Evolutionary conservation across 208 protist genomes (phyloP).

Genomic region (Acanthamoeba castellanii): DNA sequence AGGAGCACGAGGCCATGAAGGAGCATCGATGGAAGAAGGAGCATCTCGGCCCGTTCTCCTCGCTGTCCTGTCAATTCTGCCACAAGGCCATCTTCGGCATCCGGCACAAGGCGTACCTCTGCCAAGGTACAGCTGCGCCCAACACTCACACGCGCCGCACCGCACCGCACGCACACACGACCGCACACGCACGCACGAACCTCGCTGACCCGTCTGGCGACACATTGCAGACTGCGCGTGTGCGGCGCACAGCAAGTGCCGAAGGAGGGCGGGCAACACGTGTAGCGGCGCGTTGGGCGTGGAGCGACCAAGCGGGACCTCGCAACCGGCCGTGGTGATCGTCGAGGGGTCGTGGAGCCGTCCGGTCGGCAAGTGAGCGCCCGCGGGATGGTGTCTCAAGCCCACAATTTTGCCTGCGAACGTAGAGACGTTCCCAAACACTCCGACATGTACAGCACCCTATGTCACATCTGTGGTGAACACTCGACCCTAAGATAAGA

Average conservation of each 20-base stretch:
- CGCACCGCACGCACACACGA: background rate
- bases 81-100: conserved; percentile 22
- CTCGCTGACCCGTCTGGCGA: background rate
- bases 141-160: background rate
- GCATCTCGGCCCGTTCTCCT: background rate
- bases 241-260: background rate
- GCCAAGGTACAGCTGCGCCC: background rate
- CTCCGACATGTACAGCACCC: too few relatives aligned
- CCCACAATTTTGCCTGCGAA: too few relatives aligned
- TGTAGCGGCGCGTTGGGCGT: background rate
- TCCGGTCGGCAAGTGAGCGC: background rate
- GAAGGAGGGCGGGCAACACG: background rate
- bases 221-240: background rate
- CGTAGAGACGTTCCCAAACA: too few relatives aligned
- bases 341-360: background rate
- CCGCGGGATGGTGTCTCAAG: too few relatives aligned
- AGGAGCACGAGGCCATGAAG: background rate
- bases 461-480: too few relatives aligned
- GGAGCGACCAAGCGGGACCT: background rate
- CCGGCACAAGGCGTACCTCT: background rate
- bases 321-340: background rate
- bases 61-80: background rate
- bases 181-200: background rate
- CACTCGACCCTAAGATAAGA: too few relatives aligned
- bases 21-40: conserved; percentile 12